Base-by-base conservation (phyloP, 768 basidiomycete genomes). In the Cystofilobasidium bisporidii region DNA sequence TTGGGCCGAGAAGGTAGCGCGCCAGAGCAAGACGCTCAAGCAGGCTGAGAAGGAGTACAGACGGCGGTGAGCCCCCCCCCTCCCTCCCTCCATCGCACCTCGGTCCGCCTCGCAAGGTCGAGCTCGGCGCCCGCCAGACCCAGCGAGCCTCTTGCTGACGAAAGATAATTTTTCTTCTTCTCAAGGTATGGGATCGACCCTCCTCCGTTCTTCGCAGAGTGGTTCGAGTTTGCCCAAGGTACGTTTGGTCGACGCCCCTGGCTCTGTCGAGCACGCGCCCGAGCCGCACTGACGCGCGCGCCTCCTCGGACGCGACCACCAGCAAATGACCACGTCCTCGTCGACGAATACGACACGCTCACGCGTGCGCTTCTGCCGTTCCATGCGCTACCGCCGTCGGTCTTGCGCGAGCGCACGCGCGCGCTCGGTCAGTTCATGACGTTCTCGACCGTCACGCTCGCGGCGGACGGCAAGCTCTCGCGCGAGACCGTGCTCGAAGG, bases 21-120 rank as follows among this genome's bases (percentile, higher is more conserved):
- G 81, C 61, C 94, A 97, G 79, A 91, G 88, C 76, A 84, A 82
- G 72, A 87, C 89, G 0, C 80, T 97, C 40, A 78, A 79, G 48
- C 83, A 83, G 28, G 94, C 93, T 0, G 88, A 89, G 0, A 76
- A 77, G 11, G 91, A 93, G 76, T 99, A 99, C 20, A 15, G 48
- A 24, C 48, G 48, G 1, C 48, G 48, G 48, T 50, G 22, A n/a
- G 48, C 6, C 11, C 26, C 26, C n/a, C 47, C 22, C 47, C 10
- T 24, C n/a, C n/a, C n/a, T n/a, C n/a, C n/a, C n/a, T n/a, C n/a
- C n/a, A n/a, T n/a, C n/a, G n/a, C n/a, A n/a, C n/a, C n/a, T n/a
- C n/a, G n/a, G n/a, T n/a, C n/a, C n/a, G n/a, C n/a, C n/a, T n/a
- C n/a, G n/a, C n/a, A n/a, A n/a, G n/a, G n/a, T 24, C 11, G 11